Base-by-base conservation (phyloP, 192 early-diverging fungal species). In the Mortierella alpina region DNA sequence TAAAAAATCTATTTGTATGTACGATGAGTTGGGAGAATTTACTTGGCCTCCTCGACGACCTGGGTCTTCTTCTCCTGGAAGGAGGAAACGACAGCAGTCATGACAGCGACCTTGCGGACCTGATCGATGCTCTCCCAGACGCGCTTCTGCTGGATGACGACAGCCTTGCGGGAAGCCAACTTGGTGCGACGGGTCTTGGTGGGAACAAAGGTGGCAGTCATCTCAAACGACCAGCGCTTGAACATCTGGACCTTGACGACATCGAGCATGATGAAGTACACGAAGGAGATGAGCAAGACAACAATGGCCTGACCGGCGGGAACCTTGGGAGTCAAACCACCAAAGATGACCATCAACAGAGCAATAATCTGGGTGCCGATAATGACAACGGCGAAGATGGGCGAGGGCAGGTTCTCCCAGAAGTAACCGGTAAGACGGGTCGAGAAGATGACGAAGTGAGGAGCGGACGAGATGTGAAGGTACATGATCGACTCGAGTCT, bases 391-490 rank as follows among this genome's bases (percentile, higher is more conserved):
- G 92, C 86, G 73, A 96, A 96, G 8, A 86, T 84, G 73, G 83
- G 82, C 56, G 88, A 89, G n/a, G 95, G 95, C 74, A 88, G 68
- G 65, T 91, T 92, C 76, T 93, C 86, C 88, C 89, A 96, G 87
- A 92, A 94, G 82, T 91, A 94, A 41, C 90, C 88, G 40, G 87
- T 81, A 40, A 95, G 75, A 66, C 94, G 89, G 48, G 94, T 95
- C 13, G 92, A 93, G 85, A 95, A 95, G 81, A 95, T 95, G 41
- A 93, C 93, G 82, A 95, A 95, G 84, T 95, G 94, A 42, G 94
- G 94, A 68, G 82, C 82, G 15, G 92, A 93, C 14, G 94, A 95
- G 68, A 95, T 89, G 61, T 95, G 88, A 40, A 95, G 87, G 82
- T 95, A 95, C 86, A 95, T 95, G 87, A 95, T 90, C 44, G 94